A percentile compares a stretch with the other conserved stretches of the same genome.
Conservation (phyloP, 495 filamentous ascomycete species). For the Aspergillus steynii region DNA sequence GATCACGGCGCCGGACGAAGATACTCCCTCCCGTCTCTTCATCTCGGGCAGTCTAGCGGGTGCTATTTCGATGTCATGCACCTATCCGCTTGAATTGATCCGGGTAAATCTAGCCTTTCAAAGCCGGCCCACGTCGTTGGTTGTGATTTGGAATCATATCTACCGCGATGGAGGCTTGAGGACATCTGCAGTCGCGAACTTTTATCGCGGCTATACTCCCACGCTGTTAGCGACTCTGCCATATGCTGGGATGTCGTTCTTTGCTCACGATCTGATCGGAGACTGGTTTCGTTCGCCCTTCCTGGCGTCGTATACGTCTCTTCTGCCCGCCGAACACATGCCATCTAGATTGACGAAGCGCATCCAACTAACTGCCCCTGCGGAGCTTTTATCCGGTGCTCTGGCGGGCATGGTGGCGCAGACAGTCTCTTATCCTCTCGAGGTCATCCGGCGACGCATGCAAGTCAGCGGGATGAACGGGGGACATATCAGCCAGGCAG, state of each 20-base stretch:
- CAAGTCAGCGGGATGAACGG: slow-evolving; percentile 94
- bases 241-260: slow-evolving; percentile 93
- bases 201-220: slow-evolving; percentile 90
- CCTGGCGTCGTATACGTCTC: slow-evolving; percentile 67
- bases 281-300: slow-evolving; percentile 72
- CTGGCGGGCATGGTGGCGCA: slow-evolving; percentile 85
- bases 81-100: slow-evolving; percentile 93
- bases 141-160: slow-evolving; percentile 74
- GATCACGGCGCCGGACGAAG: slow-evolving; percentile 67
- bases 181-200: slow-evolving; percentile 63
- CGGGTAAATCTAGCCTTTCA: slow-evolving; percentile 93
- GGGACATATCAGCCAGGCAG: slow-evolving; percentile 68
- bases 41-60: slow-evolving; percentile 80
- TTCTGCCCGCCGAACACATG: slow-evolving; percentile 38
- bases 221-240: slow-evolving; percentile 92
- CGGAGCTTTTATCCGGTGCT: slow-evolving; percentile 81
- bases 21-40: slow-evolving; percentile 78
- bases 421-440: slow-evolving; percentile 88
- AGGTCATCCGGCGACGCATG: slow-evolving; percentile 90
- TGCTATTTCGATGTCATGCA: slow-evolving; percentile 87
- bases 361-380: slow-evolving; percentile 63
- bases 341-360: slow-evolving; percentile 27
- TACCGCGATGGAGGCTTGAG: slow-evolving; percentile 67
- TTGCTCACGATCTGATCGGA: slow-evolving; percentile 85
- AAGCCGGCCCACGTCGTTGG: slow-evolving; percentile 67